These are phyloP conservation scores for Withania somnifera DNA, from an alignment of 305 asterid genomes.

Conservation along the genomic window DNA sequence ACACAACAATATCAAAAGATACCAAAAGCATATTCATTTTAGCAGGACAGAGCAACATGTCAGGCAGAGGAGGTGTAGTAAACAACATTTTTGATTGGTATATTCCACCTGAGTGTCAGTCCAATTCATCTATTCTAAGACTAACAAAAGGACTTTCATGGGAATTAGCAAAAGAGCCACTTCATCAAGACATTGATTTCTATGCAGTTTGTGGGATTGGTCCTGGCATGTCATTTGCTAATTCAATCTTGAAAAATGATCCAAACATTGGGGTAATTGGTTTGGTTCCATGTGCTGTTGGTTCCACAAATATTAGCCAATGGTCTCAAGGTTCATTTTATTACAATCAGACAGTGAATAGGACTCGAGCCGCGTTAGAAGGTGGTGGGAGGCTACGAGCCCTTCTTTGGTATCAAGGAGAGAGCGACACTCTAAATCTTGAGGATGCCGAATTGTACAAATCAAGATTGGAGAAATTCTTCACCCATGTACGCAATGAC, in stretches of 20 bases:
- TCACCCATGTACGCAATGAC: not conserved
- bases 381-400: conserved; percentile 33
- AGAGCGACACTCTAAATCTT: conserved; percentile 26
- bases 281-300: conserved; percentile 63
- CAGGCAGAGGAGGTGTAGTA: conserved; percentile 45
- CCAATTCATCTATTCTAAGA: conserved; percentile 23
- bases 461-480: conserved; percentile 9
- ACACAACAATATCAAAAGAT: not conserved
- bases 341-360: conserved; percentile 21
- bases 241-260: conserved; percentile 5
- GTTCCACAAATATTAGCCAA: conserved; percentile 42
- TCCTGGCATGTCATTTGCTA: conserved; percentile 47
- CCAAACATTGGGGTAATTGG: conserved; percentile 32
- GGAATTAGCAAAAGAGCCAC: conserved; percentile 55
- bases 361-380: conserved; percentile 25
- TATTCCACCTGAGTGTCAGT: conserved; percentile 24
- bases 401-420: conserved; percentile 66
- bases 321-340: conserved; percentile 38
- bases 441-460: conserved; percentile 13
- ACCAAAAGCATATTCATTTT: not conserved
- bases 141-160: conserved; percentile 16
- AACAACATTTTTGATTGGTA: conserved; percentile 29
- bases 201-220: conserved; percentile 39
- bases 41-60: conserved; percentile 8
- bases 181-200: conserved; percentile 40